Conservation (phyloP, 495 filamentous ascomycete species). For the Durotheca rogersii region DNA sequence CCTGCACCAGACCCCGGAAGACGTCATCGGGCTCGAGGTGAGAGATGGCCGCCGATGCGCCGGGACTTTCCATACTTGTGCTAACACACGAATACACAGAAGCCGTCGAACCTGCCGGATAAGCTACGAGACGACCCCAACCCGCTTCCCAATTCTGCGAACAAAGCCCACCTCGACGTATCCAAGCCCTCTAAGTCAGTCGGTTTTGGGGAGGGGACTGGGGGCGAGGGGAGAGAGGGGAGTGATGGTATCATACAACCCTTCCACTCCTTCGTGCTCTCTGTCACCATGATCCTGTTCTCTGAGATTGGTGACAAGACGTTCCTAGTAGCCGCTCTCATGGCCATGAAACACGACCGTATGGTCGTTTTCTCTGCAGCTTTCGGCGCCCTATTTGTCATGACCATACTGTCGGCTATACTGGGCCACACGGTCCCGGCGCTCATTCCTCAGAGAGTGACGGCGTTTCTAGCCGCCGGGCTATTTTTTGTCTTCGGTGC, state of each 20-base stretch:
- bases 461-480: slow-evolving; percentile 78
- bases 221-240: slow-evolving; percentile 40
- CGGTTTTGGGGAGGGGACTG: slow-evolving; percentile 34
- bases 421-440: slow-evolving; percentile 91
- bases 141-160: slow-evolving; percentile 66
- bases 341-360: slow-evolving; percentile 98
- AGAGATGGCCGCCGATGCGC: slow-evolving; percentile 7
- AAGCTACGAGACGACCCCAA: slow-evolving; percentile 77
- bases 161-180: slow-evolving; percentile 68
- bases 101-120: slow-evolving; percentile 76
- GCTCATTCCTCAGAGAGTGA: slow-evolving; percentile 83
- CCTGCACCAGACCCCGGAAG: slow-evolving; percentile 40
- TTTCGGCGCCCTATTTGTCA: slow-evolving; percentile 83
- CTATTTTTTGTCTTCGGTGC: slow-evolving; percentile 88
- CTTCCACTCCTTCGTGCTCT: slow-evolving; percentile 88
- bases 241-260: slow-evolving; percentile 72
- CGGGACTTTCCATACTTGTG: background rate
- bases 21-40: slow-evolving; percentile 69
- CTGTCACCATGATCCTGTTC: slow-evolving; percentile 95
- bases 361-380: slow-evolving; percentile 91
- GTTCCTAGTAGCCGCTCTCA: slow-evolving; percentile 92
- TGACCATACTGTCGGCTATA: slow-evolving; percentile 97
- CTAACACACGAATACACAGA: slow-evolving; percentile 54
- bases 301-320: slow-evolving; percentile 99
- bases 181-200: slow-evolving; percentile 49